Base-by-base conservation (phyloP, 1,139 yeast genomes). In the Scheffersomyces cryptocercus region DNA sequence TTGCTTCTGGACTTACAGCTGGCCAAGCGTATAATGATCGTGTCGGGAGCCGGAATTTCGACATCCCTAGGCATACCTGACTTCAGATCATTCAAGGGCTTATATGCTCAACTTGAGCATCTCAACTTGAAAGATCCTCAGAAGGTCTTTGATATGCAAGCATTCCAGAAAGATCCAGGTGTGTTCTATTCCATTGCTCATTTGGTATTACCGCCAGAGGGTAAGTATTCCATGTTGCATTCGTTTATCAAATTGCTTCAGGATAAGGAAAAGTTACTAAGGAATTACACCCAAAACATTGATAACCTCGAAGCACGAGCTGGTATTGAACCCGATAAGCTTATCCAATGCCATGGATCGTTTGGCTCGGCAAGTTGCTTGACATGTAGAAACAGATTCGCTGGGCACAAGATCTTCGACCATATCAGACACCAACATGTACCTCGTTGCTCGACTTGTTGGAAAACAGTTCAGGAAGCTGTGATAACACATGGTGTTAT, bases 31-130 rank as follows among this genome's bases (percentile, higher is more conserved):
- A 78, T 93, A 11, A 58, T 93, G 50, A 95, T 93, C 1, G 69
- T 93, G 16, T 89, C 97, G 0, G 99, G 99, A 11, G 99, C 99
- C 0, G 99, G 99, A 20, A 90, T 93, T 43, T 88, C 96, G 35
- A 91, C 98, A 3, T 83, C 91, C 29, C 68, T 91, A 45, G 98
- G 97, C 2, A 91, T 91, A 43, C 97, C 98, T 0, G 99, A 93
- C 67, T 93, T 93, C 67, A 77, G 99, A 59, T 90, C 97, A 0
- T 82, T 89, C 15, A 77, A 85, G 51, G 99, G 99, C 37, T 80
- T 93, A 44, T 93, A 93, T 64, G 75, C 88, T 2, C 79, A 80
- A 56, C 77, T 93, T 50, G 75, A 75, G 41, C 77, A 81, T 54
- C 43, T 52, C 29, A 95, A 96, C 0, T 68, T 91, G 37, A 79